phyloP scores from a whole-genome alignment of 2,329 filamentous ascomycete genomes.

The Alternaria angustiovoidea region DNA sequence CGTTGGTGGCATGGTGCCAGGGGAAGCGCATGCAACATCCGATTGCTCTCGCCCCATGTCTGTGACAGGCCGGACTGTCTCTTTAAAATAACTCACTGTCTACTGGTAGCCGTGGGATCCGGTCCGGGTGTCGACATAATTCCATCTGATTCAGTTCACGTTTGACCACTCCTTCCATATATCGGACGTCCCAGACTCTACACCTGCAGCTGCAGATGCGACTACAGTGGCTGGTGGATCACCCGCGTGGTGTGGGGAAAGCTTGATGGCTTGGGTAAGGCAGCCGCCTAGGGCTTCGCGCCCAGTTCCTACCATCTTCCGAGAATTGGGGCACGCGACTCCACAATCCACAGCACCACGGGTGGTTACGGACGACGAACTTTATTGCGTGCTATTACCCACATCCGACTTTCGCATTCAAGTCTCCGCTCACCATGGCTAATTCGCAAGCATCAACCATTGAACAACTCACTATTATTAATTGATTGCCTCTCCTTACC shows the following conservation, averaged over 20 bases:
- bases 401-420: neutral
- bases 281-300: conserved; percentile 10
- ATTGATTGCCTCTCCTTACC: neutral
- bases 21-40: conserved; percentile 8
- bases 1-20: conserved; percentile 12
- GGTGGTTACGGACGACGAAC: conserved; percentile 8
- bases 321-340: conserved; percentile 17
- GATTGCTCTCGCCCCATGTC: conserved; percentile 7
- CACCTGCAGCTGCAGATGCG: conserved; percentile 15
- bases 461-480: neutral
- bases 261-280: conserved; percentile 32
- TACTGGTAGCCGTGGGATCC: neutral
- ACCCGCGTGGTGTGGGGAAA: conserved; percentile 39
- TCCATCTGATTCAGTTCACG: neutral
- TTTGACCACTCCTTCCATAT: neutral
- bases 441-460: neutral
- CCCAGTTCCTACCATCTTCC: conserved; percentile 16
- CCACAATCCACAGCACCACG: conserved; percentile 12
- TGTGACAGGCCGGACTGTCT: conserved; percentile 10
- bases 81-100: neutral
- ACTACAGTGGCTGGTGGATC: conserved; percentile 12
- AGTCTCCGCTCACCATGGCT: neutral
- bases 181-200: neutral
- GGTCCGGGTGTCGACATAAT: neutral
- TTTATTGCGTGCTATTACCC: neutral